These are phyloP conservation scores for Oryza australiensis DNA, from an alignment of 176 grass and related monocot species.

Conservation along the genomic window DNA sequence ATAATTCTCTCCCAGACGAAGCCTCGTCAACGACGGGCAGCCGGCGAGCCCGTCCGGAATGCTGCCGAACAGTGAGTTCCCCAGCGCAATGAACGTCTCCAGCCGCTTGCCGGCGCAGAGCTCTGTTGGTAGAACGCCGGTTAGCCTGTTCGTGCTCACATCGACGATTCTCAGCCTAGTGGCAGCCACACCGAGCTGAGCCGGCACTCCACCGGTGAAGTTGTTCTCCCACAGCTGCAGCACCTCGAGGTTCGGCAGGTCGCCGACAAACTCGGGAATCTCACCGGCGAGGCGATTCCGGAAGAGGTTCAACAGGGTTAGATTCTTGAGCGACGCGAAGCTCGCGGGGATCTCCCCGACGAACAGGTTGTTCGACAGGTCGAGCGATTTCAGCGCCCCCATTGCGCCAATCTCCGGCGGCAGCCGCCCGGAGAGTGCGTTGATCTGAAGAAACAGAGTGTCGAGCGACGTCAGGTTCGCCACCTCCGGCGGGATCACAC, in stretches of 20 bases:
- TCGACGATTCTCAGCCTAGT: constrained; percentile 63
- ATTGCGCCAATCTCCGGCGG: constrained; percentile 67
- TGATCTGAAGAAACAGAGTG: constrained; percentile 93
- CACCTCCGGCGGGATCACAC: constrained; percentile 63
- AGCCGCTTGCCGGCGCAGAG: constrained; percentile 63
- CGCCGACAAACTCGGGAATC: constrained; percentile 73
- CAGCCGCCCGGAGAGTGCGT: constrained; percentile 50
- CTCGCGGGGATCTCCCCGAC: constrained; percentile 67
- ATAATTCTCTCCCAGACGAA: constrained; percentile 82
- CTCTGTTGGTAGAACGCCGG: constrained; percentile 58
- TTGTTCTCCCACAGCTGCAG: constrained; percentile 98
- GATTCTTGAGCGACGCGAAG: constrained; percentile 60
- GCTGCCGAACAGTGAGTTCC: constrained; percentile 73
- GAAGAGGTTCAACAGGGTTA: constrained; percentile 88
- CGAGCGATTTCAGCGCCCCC: constrained; percentile 74
- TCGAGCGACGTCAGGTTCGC: constrained; percentile 64
- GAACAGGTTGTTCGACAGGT: constrained; percentile 88
- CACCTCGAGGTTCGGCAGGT: constrained; percentile 78
- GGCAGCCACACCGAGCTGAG: constrained; percentile 56
- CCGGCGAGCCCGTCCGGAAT: constrained; percentile 58
- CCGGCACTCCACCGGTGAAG: constrained; percentile 74
- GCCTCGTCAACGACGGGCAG: constrained; percentile 63
- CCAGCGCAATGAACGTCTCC: constrained; percentile 83
- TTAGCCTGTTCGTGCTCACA: constrained; percentile 79
- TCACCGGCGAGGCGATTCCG: constrained; percentile 71